Conservation (phyloP, 176 grass and related monocot species). For the Triticum aestivum region DNA sequence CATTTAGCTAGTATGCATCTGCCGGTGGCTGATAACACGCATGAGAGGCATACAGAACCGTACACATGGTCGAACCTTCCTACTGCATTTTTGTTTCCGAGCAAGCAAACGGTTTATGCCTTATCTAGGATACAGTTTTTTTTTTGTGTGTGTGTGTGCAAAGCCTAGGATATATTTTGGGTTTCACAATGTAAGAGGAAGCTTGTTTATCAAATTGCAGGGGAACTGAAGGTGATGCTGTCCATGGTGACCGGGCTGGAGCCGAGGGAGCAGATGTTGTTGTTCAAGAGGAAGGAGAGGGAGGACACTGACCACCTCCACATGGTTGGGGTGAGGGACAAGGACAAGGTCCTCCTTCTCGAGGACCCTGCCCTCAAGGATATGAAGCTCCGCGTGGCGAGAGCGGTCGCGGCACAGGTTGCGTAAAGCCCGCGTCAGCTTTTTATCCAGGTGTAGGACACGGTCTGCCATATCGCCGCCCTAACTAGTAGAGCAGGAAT, state of each 20-base stretch:
- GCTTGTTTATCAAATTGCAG: conserved; percentile 31
- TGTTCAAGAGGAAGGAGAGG: conserved; percentile 92
- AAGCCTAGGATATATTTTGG: background rate
- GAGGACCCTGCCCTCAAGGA: conserved; percentile 77
- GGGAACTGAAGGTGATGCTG: conserved; percentile 72
- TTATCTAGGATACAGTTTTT: background rate
- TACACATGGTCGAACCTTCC: conserved; percentile 17
- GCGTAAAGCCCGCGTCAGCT: conserved; percentile 20
- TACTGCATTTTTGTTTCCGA: background rate
- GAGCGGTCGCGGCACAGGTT: background rate
- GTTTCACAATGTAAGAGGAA: background rate
- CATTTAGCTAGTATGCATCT: background rate
- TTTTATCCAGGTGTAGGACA: conserved; percentile 41
- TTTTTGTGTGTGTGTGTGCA: too few species aligned
- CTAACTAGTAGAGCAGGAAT: conserved; percentile 28
- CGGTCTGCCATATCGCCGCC: accelerated
- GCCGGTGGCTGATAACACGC: background rate
- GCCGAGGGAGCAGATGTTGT: conserved; percentile 75
- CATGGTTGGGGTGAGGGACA: conserved; percentile 81
- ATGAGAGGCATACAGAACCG: background rate
- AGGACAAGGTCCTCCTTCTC: conserved; percentile 69
- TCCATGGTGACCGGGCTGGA: conserved; percentile 67
- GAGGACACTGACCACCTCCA: conserved; percentile 78
- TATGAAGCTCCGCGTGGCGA: conserved; percentile 40
- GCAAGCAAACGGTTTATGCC: background rate